A percentile compares a stretch with the other conserved stretches of the same genome.
Evolutionary conservation across 805 yeast species (phyloP).

Genomic region (Yarrowia sp.): DNA sequence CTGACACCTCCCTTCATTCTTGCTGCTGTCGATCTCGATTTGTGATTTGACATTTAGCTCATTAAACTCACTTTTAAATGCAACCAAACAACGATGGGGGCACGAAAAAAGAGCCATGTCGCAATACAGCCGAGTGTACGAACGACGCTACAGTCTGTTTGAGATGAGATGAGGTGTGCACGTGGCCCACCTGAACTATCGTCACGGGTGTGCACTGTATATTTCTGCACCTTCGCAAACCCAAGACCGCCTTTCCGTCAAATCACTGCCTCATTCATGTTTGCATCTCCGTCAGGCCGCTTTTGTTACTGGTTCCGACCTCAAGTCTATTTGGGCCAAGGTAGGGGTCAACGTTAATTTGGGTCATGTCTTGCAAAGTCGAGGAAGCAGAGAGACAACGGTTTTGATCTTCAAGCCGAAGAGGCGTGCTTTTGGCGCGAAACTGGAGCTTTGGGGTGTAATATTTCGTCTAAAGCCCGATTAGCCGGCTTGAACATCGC

Average conservation of each 20-base stretch:
- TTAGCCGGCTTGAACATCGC: not conserved
- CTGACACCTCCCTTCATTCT: constrained; percentile 16
- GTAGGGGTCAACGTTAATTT: constrained; percentile 28
- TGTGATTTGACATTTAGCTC: constrained; percentile 2
- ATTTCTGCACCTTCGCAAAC: not conserved
- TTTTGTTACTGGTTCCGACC: constrained; percentile 28
- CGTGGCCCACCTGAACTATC: no score
- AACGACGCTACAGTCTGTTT: no score
- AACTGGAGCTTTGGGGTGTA: no score
- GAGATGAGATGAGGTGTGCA: no score
- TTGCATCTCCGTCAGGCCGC: constrained; percentile 10
- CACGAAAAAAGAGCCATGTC: not conserved
- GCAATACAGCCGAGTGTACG: not conserved
- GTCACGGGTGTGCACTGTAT: not conserved
- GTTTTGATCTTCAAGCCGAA: not conserved
- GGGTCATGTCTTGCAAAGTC: constrained; percentile 3
- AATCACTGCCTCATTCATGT: constrained; percentile 1
- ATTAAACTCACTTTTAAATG: constrained; percentile 15
- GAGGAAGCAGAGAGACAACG: not conserved
- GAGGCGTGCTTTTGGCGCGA: not conserved
- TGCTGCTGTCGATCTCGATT: constrained; percentile 24
- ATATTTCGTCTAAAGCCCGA: not conserved
- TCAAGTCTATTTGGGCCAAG: constrained; percentile 8
- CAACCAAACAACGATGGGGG: constrained; percentile 5
- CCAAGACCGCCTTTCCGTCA: not conserved